Base-by-base conservation (phyloP, 805 yeast genomes). In the Starmerella sp. region DNA sequence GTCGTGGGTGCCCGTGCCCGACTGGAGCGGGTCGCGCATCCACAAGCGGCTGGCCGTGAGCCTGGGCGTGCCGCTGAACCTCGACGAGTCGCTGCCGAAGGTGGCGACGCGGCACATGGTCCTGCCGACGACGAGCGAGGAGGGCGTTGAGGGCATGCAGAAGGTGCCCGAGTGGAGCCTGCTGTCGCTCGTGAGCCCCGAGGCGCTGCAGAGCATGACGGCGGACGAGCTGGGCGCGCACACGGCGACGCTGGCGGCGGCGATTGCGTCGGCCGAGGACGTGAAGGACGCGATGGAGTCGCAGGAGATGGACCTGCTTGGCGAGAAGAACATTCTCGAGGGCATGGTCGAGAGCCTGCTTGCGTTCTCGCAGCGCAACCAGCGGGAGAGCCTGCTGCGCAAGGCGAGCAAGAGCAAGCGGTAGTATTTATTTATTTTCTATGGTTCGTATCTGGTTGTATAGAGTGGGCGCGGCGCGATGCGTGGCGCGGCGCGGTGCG, bases 341-440 rank as follows among this genome's bases (percentile, higher is more conserved):
- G 77, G 83, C 2, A 95, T 93, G 61, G 89, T 93, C 43, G 95
- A 88, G 65, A 89, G 87, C 63, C 71, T 90, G 62, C 86, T 90
- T 14, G 97, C 95, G 7, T 89, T 90, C 66, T 85, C 95, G 6
- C 96, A 93, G 36, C 59, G 62, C 32, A 60, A 57, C 48, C 62
- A 62, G 52, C 65, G 65, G 15, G 61, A 63, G 49, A 42, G 49
- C 28, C 46, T 56, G 30, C 52, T 52, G 32, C 47, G 50, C n/a
- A 57, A 49, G 32, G 32, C 39, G 35, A 58, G 48, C 42, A 44
- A 43, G 43, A n/a, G n/a, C 15, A 15, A 22, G 35, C 39, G 48
- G n/a, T 28, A 14, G 31, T 44, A n/a, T 44, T 30, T 44, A 44
- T 42, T 42, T 42, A 41, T 41, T 41, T 37, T 6, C 37, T 9